phyloP scores from a whole-genome alignment of 495 filamentous ascomycete species.

The Aspergillus campestris region DNA sequence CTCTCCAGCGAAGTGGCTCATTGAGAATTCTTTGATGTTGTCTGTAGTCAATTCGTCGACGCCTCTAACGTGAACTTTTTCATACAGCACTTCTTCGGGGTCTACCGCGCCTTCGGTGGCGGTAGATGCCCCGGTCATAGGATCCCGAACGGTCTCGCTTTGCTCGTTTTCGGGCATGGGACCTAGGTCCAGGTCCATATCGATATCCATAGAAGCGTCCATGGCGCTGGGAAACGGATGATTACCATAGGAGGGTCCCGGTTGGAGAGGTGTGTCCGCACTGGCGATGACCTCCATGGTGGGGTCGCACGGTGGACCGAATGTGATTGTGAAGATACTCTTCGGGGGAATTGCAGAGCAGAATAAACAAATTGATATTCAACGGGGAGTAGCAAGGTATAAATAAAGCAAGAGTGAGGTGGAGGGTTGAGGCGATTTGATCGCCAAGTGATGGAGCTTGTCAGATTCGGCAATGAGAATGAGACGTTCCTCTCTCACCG shows the following conservation, averaged over 20 bases:
- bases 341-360: too few species aligned
- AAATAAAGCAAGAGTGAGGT: too few species aligned
- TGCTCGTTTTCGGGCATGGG: conserved; percentile 32
- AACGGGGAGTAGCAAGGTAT: too few species aligned
- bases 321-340: too few species aligned
- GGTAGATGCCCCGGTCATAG: conserved; percentile 4
- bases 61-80: conserved; percentile 75
- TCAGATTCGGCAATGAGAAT: too few species aligned
- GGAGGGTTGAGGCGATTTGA: too few species aligned
- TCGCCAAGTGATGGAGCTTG: too few species aligned
- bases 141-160: conserved; percentile 30
- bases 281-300: conserved; percentile 14
- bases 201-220: conserved; percentile 59
- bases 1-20: conserved; percentile 50
- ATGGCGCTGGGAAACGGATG: conserved; percentile 11
- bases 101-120: conserved; percentile 17
- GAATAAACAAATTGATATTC: too few species aligned
- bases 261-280: conserved; percentile 10
- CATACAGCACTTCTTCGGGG: conserved; percentile 28
- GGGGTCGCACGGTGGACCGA: not conserved
- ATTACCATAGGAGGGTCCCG: conserved; percentile 1
- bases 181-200: conserved; percentile 66
- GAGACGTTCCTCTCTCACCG: too few species aligned
- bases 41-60: conserved; percentile 72
- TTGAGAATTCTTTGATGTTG: conserved; percentile 63